phyloP scores from a whole-genome alignment of 345 rosid genomes.

The Dipteronia sinensis region DNA sequence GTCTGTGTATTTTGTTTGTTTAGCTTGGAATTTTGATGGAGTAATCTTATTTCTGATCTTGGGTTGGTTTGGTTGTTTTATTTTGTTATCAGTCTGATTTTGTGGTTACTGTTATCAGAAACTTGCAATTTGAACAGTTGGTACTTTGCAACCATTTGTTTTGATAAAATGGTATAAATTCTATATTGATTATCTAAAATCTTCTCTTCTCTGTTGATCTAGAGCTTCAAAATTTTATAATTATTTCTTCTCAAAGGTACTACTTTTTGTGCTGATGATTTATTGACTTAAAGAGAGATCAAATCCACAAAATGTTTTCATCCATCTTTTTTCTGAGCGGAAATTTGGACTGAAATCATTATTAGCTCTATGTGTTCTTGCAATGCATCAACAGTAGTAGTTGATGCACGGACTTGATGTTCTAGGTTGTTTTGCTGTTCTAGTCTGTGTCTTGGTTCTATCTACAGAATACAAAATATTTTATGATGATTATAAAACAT shows the following conservation, averaged over 20 bases:
- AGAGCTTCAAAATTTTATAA: neutral
- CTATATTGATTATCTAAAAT: no score
- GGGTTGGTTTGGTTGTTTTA: neutral
- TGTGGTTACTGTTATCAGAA: neutral
- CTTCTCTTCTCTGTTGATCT: no score
- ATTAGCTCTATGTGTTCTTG: no score
- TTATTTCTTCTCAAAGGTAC: neutral
- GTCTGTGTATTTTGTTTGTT: neutral
- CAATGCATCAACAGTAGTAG: no score
- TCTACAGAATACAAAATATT: neutral
- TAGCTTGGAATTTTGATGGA: conserved; percentile 4
- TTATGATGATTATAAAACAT: neutral
- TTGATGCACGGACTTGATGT: neutral
- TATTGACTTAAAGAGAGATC: neutral
- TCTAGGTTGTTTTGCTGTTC: neutral
- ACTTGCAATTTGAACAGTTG: neutral
- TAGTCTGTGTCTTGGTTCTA: neutral
- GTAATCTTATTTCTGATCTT: neutral
- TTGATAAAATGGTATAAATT: no score
- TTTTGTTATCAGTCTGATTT: neutral
- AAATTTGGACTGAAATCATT: neutral
- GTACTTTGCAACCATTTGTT: neutral
- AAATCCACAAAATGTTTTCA: neutral
- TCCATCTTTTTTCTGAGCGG: neutral
- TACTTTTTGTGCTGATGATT: neutral